These are phyloP conservation scores for Prunus salicina DNA, from an alignment of 306 rosid genomes.

Conservation along the genomic window DNA sequence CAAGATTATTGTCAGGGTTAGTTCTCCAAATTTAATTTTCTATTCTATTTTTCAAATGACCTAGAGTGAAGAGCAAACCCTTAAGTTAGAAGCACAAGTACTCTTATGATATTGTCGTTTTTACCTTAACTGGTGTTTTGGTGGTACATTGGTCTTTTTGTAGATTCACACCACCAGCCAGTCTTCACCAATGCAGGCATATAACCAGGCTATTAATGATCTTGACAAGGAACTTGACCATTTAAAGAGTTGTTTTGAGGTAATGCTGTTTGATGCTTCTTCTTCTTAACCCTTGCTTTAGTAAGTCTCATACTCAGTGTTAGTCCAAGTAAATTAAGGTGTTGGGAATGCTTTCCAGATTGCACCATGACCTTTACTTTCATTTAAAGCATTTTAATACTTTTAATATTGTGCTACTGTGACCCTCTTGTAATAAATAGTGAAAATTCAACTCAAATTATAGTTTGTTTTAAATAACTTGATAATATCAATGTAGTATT, in stretches of 20 bases:
- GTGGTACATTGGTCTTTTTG: constrained; percentile 13
- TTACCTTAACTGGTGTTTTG: neutral
- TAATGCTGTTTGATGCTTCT: constrained; percentile 14
- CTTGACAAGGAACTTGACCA: constrained; percentile 80
- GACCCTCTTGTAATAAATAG: neutral
- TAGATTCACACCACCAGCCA: constrained; percentile 93
- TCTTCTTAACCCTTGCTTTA: neutral
- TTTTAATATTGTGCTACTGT: neutral
- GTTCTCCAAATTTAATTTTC: neutral
- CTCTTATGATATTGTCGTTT: neutral
- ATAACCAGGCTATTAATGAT: constrained; percentile 90
- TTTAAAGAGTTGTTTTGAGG: constrained; percentile 78
- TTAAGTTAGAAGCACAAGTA: neutral
- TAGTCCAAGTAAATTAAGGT: neutral
- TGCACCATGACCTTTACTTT: neutral
- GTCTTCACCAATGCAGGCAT: constrained; percentile 94
- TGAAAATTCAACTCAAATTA: neutral
- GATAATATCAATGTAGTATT: neutral
- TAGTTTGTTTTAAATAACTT: neutral
- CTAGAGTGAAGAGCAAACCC: neutral
- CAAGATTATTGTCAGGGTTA: constrained; percentile 68
- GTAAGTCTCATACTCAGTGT: too few species aligned
- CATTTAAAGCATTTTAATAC: neutral
- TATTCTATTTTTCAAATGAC: neutral
- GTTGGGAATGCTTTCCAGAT: neutral